Evolutionary conservation across 2,329 filamentous ascomycete species (phyloP), one percentile per base, ranked within the genome.

Genomic region (Fusarium nanum): DNA sequence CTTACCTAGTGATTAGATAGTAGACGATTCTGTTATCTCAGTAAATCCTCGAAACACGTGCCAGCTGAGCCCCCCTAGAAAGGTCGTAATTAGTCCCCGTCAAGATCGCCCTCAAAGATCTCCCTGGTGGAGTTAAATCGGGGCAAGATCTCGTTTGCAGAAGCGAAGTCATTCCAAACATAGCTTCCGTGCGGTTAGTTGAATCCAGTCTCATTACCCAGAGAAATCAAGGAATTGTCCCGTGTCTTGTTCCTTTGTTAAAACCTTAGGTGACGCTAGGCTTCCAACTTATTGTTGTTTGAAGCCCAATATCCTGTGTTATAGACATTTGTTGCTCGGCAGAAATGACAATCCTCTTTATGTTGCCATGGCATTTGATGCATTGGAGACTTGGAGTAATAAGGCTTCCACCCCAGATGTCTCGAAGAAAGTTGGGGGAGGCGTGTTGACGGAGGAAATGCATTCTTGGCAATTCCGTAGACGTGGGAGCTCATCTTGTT

Each of bases 401-500:
- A 53, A 22, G 23, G 18, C 23, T 46, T 40, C 7, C 45, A 40
- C 53, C 49, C 30, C 23, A 37, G 22, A 53, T 67, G 72, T 67
- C 61, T 74, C 60, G 54, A 60, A 37, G 16, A 14, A 41, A 42
- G 34, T 44, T 61, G 56, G 59, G 47, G 44, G 50, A 52, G 58
- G 37, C 32, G 25, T 57, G 67, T 67, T 68, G 67, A 53, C 58
- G 34, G 60, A 56, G 23, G 11, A 47, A 48, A 37, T 42, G 41
- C 20, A 47, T 57, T 13, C 67, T 68, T 68, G 56, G 48, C 41
- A 57, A 72, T 68, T 62, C 72, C 56, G 32, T 60, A 45, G 45
- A 23, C 42, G 52, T 54, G 46, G 52, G 61, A 60, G 22, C 25
- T 66, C 60, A 60, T 68, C 28, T 70, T 46, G 41, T 28, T 37